These are phyloP conservation scores for Alternaria gaisen DNA, from an alignment of 2,329 filamentous ascomycete genomes.

Conservation along the genomic window DNA sequence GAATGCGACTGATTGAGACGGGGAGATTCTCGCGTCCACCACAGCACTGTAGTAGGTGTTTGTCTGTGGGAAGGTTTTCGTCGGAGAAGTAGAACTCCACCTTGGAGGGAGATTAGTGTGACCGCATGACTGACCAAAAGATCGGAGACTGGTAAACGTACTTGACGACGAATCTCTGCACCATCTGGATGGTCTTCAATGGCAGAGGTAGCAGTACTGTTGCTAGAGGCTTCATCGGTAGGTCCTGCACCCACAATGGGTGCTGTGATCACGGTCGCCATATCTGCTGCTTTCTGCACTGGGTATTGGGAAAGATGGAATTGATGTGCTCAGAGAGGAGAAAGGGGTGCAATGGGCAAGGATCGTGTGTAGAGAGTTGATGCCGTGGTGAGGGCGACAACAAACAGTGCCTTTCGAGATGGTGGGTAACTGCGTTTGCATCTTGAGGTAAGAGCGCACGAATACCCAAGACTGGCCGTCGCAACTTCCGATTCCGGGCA, in stretches of 20 bases:
- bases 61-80: conserved; percentile 56
- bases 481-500: neutral
- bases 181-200: conserved; percentile 38
- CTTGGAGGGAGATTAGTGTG: conserved; percentile 34
- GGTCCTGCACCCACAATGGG: neutral
- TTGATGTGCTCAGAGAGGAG: neutral
- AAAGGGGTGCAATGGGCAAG: neutral
- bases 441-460: conserved; percentile 13
- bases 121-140: neutral
- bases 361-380: neutral
- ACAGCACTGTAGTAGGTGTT: conserved; percentile 54
- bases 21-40: conserved; percentile 53
- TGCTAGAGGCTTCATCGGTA: neutral
- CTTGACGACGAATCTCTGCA: conserved; percentile 40
- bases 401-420: neutral
- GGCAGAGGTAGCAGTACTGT: neutral
- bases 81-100: conserved; percentile 62
- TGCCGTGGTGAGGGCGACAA: neutral
- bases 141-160: conserved; percentile 11
- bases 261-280: conserved; percentile 6
- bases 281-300: neutral
- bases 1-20: conserved; percentile 55
- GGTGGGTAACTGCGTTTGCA: neutral
- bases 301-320: neutral
- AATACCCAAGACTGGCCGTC: neutral